Conservation (phyloP, 2,329 filamentous ascomycete genomes). For the Xylariomycetidae sp. region DNA sequence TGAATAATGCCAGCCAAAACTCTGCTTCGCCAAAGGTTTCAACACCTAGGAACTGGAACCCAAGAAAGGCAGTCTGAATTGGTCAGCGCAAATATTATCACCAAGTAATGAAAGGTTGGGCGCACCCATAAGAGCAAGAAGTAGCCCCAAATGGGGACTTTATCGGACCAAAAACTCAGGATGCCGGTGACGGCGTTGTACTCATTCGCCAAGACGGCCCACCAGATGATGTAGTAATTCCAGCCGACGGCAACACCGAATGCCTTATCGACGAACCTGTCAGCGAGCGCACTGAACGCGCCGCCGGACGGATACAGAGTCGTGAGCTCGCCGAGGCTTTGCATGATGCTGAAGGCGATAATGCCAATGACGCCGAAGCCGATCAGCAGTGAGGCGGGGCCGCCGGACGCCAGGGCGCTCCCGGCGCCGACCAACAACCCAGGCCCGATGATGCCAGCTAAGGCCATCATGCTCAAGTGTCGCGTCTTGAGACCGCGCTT, state of each 20-base stretch:
- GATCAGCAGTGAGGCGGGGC: slow-evolving; percentile 67
- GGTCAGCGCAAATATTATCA: too few relatives aligned
- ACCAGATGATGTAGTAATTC: slow-evolving; percentile 63
- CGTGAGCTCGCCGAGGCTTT: slow-evolving; percentile 69
- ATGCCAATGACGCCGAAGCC: slow-evolving; percentile 69
- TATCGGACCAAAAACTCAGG: slow-evolving; percentile 60
- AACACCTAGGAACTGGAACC: slow-evolving; percentile 67
- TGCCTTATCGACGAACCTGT: slow-evolving; percentile 66
- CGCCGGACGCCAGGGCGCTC: slow-evolving; percentile 62
- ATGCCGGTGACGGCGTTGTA: slow-evolving; percentile 67
- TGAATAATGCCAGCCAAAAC: slow-evolving; percentile 73
- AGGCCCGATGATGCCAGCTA: slow-evolving; percentile 62
- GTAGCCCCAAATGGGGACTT: slow-evolving; percentile 59
- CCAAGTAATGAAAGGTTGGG: too few relatives aligned
- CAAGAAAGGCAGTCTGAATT: slow-evolving; percentile 52
- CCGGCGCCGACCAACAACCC: slow-evolving; percentile 70
- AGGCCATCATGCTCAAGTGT: slow-evolving; percentile 61
- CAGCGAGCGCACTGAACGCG: slow-evolving; percentile 65
- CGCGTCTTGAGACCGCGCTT: slow-evolving; percentile 63
- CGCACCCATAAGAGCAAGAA: slow-evolving; percentile 69
- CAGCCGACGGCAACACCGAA: slow-evolving; percentile 66
- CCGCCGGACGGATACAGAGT: slow-evolving; percentile 69
- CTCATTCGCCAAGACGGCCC: slow-evolving; percentile 59
- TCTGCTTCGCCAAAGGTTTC: slow-evolving; percentile 74
- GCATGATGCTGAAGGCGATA: slow-evolving; percentile 63